Base-by-base conservation (phyloP, 2,329 filamentous ascomycete genomes). In the Colletotrichum sojae region DNA sequence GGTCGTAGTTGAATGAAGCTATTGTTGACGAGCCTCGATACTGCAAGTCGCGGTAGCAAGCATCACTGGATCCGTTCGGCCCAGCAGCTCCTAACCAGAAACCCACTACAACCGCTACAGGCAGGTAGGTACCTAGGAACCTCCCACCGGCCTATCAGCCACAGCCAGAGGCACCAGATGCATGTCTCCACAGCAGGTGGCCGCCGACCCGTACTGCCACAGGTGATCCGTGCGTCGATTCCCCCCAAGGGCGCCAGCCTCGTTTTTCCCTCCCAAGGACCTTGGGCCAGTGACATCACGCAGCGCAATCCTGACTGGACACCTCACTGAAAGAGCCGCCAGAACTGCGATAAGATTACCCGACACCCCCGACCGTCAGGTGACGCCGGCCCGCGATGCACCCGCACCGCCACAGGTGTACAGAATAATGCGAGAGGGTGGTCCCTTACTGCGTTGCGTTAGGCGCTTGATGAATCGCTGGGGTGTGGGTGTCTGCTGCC, bases 201-300 rank as follows among this genome's bases (percentile, higher is more conserved):
- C 4, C 31, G 25, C 36, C 13, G 22, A 25, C 22, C 16, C 36
- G 22, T n/a, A 22, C 18, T 52, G 63, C 63, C 62, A 66, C 55
- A 52, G 20, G 22, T 46, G 36, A 6, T 12, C 55, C 31, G 62
- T 69, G 62, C 62, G 12, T 18, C 3, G 46, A n/a, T 27, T 10
- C 15, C 12, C 45, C 16, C 22, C 9, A 43, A 36, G 22, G 39
- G 31, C 52, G 25, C 18, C 25, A 53, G 25, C 25, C 54, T 66
- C 60, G 58, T 40, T 16, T 55, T 56, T 51, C n/a, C 31, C 55
- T 46, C 57, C 46, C 31, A 53, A 58, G 39, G 20, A 40, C 31
- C 31, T 36, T 45, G 25, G 49, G 27, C 56, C 40, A 43, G 69
- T 71, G 69, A 71, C 69, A 71, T 71, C 69, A 71, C 69, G 60